Percentiles rank a stretch among this genome's conserved stretches.
These are phyloP conservation scores for Coemansia interrupta DNA, from an alignment of 192 early-diverging fungal genomes.

Conservation along the genomic window DNA sequence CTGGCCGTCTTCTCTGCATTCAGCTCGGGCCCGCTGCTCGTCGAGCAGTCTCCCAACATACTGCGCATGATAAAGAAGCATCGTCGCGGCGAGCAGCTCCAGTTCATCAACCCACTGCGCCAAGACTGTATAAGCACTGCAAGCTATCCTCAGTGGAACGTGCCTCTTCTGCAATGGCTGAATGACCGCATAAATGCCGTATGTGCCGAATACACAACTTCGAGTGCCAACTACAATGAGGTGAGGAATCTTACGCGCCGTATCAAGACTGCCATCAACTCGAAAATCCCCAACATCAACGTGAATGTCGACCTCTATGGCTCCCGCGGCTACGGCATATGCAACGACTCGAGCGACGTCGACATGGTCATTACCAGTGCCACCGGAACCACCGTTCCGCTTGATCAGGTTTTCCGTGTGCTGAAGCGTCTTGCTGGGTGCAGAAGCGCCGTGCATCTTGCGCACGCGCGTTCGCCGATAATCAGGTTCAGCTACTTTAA, in stretches of 20 bases:
- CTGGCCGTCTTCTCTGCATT: too few relatives aligned
- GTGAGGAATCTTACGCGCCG: neutral
- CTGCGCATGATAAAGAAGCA: too few relatives aligned
- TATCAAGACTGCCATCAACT: neutral
- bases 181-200: too few relatives aligned
- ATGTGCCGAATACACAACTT: too few relatives aligned
- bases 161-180: too few relatives aligned
- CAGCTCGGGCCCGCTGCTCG: too few relatives aligned
- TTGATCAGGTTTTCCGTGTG: neutral
- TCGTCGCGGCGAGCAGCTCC: too few relatives aligned
- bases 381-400: neutral
- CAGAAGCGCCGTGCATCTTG: slow-evolving; percentile 7
- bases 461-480: slow-evolving; percentile 33
- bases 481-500: slow-evolving; percentile 29
- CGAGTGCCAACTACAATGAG: neutral
- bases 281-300: neutral
- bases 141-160: too few relatives aligned
- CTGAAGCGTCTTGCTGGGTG: slow-evolving; percentile 7
- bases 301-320: neutral
- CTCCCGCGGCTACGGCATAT: slow-evolving; percentile 6
- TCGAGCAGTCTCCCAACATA: too few relatives aligned
- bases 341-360: slow-evolving; percentile 6
- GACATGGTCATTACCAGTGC: neutral
- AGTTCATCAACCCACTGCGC: too few relatives aligned
- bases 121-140: too few relatives aligned